Conservation (phyloP, 176 grass and related monocot species). For the bread wheat (Triticum aestivum) region DNA sequence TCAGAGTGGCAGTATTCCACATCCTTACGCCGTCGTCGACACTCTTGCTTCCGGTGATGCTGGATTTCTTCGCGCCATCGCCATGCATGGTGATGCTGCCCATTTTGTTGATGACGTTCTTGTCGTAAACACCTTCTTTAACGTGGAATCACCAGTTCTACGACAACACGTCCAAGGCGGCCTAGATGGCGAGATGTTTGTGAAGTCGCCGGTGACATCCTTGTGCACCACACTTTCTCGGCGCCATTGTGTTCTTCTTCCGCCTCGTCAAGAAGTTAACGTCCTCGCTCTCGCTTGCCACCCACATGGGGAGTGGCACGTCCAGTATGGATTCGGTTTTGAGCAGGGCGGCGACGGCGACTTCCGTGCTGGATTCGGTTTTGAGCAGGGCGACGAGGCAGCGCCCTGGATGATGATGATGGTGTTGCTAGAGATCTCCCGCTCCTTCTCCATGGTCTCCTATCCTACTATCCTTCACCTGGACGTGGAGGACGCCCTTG, state of each 20-base stretch:
- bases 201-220: slow-evolving; percentile 73
- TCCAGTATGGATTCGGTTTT: not conserved
- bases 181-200: slow-evolving; percentile 44
- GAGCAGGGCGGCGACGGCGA: not conserved
- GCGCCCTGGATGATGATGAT: slow-evolving; percentile 64
- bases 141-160: slow-evolving; percentile 59
- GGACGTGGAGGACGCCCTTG: slow-evolving; percentile 38
- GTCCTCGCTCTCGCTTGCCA: slow-evolving; percentile 13
- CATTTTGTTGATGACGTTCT: slow-evolving; percentile 52
- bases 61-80: slow-evolving; percentile 61
- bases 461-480: slow-evolving; percentile 24
- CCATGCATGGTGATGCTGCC: slow-evolving; percentile 72
- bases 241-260: slow-evolving; percentile 2
- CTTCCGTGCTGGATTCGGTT: not conserved
- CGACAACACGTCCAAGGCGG: slow-evolving; percentile 57
- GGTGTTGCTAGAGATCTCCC: slow-evolving; percentile 80
- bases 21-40: slow-evolving; percentile 53
- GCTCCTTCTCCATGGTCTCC: slow-evolving; percentile 40
- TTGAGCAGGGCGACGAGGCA: slow-evolving; percentile 51
- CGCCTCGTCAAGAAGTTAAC: not conserved
- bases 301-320: slow-evolving; percentile 43
- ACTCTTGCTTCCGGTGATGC: slow-evolving; percentile 72
- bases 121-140: slow-evolving; percentile 81
- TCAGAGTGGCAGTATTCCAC: slow-evolving; percentile 63
- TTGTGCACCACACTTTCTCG: slow-evolving; percentile 70